Conservation (phyloP, 176 grass and related monocot genomes). For the Lolium rigidum region DNA sequence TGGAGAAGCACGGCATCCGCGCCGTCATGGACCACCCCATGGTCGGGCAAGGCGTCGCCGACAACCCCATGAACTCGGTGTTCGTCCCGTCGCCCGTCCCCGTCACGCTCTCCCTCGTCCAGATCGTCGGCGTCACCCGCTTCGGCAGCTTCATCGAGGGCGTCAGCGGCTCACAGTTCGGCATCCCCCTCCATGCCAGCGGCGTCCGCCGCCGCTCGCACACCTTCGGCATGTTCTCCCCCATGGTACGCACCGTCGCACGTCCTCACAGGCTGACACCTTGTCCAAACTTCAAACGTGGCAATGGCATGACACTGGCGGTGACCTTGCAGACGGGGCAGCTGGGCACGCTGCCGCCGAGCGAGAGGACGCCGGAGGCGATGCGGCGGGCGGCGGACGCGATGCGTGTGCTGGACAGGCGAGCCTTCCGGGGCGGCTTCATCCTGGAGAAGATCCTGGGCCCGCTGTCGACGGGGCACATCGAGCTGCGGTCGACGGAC, state of each 20-base stretch:
- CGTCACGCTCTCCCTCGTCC: slow-evolving; percentile 63
- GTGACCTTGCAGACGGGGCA: slow-evolving; percentile 44
- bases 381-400: slow-evolving; percentile 38
- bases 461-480: slow-evolving; percentile 58
- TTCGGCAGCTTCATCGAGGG: slow-evolving; percentile 86
- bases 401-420: slow-evolving; percentile 27
- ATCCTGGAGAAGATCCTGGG: slow-evolving; percentile 78
- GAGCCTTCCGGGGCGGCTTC: slow-evolving; percentile 68
- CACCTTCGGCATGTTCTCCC: slow-evolving; percentile 73
- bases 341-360: slow-evolving; percentile 52
- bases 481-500: slow-evolving; percentile 54
- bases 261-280: too few species aligned
- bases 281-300: too few species aligned
- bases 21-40: slow-evolving; percentile 56
- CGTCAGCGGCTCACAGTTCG: slow-evolving; percentile 75
- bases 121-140: slow-evolving; percentile 77
- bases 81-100: slow-evolving; percentile 67
- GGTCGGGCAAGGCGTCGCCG: slow-evolving; percentile 74
- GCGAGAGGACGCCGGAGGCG: slow-evolving; percentile 49
- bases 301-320: too few species aligned
- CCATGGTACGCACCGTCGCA: slow-evolving; percentile 50
- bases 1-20: slow-evolving; percentile 62
- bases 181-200: slow-evolving; percentile 24
- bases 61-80: slow-evolving; percentile 88
- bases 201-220: neutral